Base-by-base conservation (phyloP, 768 basidiomycete genomes). In the Hirschioporus abietinus region DNA sequence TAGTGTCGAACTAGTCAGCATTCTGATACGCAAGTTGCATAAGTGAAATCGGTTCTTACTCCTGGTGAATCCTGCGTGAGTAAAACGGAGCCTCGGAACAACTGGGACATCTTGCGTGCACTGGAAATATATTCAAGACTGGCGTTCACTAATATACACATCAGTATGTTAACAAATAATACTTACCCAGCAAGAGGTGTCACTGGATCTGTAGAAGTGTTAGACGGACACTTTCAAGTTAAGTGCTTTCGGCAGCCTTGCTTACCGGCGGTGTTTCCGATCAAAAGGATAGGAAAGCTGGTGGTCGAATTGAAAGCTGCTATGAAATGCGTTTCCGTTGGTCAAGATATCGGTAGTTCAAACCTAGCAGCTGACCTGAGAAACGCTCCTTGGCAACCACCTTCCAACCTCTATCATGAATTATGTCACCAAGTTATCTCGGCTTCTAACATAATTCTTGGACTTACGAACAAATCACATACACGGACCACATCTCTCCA, bases 281-380 rank as follows among this genome's bases (percentile, higher is more conserved):
- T 74, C 23, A 81, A 60, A 0, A 82, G 72, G 17, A 82, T 69
- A 0, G 80, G 80, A 66, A 75, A 71, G 66, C 79, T 80, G 17
- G 80, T 81, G 61, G 78, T 79, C 34, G 68, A 76, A 10, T 68
- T 67, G 64, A 82, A 58, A 78, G 79, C 75, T 66, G 60, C 60
- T n/a, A n/a, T 68, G 65, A 1, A 36, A 66, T 59, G 64, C 72
- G 65, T 15, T 68, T 70, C 7, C 68, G 0, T 24, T 58, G 18
- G 10, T 27, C n/a, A 64, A 6, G n/a, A 42, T 20, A 62, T 52
- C 7, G 24, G 26, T 24, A 7, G 42, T 52, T 60, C 65, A 61
- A n/a, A n/a, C n/a, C n/a, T n/a, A n/a, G n/a, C n/a, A n/a, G 3
- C 30, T 35, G 7, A 67, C 71, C 36, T 52, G 68, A 64, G 62